Percentiles rank a stretch among this genome's conserved stretches.
phyloP scores from a whole-genome alignment of 805 yeast genomes.

The Pichia rugopelliculosa region DNA sequence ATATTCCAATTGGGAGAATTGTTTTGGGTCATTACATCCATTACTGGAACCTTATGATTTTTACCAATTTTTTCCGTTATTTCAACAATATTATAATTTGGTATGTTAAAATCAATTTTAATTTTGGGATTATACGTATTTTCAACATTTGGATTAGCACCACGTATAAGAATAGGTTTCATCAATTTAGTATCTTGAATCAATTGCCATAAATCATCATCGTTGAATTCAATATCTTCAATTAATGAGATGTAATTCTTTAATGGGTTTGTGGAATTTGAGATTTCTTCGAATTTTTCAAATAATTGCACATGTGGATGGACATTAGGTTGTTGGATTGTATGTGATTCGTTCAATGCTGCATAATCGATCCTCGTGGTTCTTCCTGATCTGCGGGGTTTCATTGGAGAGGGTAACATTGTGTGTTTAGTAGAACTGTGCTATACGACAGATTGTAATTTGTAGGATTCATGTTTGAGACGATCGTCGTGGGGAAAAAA shows the following conservation, averaged over 20 bases:
- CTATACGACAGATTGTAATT: no score
- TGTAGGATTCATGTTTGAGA: not conserved
- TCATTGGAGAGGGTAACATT: not conserved
- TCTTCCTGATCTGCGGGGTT: slow-evolving; percentile 20
- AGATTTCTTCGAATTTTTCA: slow-evolving; percentile 4
- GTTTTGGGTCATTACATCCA: slow-evolving; percentile 84
- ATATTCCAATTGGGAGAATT: slow-evolving; percentile 61
- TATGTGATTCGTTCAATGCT: slow-evolving; percentile 70
- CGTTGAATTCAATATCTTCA: slow-evolving; percentile 19
- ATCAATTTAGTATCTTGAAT: slow-evolving; percentile 23
- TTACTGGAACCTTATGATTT: slow-evolving; percentile 63
- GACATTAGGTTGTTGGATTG: slow-evolving; percentile 40
- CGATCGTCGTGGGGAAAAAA: not conserved
- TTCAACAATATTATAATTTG: slow-evolving; percentile 49
- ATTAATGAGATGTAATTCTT: not conserved
- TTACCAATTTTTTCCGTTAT: slow-evolving; percentile 56
- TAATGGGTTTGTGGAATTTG: not conserved
- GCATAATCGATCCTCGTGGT: slow-evolving; percentile 59
- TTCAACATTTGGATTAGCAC: slow-evolving; percentile 17
- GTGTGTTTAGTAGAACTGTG: not conserved
- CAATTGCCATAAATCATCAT: slow-evolving; percentile 18
- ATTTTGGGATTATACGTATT: slow-evolving; percentile 11
- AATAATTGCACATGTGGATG: slow-evolving; percentile 48
- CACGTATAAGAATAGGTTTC: slow-evolving; percentile 27
- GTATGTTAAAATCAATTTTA: slow-evolving; percentile 29